phyloP scores from a whole-genome alignment of 768 basidiomycete species.

The Psilocybe cyanescens region DNA sequence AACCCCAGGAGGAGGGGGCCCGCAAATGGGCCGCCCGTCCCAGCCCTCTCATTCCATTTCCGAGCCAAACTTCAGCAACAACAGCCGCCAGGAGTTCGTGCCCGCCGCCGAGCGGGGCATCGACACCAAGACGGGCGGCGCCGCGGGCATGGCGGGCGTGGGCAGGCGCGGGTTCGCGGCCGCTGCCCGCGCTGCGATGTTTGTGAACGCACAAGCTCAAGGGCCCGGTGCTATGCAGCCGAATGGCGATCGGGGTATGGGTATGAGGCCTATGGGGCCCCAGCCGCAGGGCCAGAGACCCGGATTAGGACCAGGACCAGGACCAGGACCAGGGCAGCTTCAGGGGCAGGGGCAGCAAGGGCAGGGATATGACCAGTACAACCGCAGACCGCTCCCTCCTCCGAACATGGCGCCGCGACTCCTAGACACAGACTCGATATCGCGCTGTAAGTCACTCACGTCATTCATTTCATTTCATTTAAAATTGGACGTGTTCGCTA shows the following conservation, averaged over 20 bases:
- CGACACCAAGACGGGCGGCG: conserved; percentile 76
- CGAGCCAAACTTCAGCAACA: background rate
- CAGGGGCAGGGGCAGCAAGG: conserved; percentile 10
- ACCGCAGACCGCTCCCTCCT: background rate
- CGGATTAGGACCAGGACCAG: background rate
- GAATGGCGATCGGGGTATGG: background rate
- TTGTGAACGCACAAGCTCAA: conserved; percentile 20
- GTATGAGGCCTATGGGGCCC: conserved; percentile 12
- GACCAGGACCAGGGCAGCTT: conserved; percentile 35
- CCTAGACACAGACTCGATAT: conserved; percentile 48
- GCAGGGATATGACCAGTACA: too few relatives aligned
- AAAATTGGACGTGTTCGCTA: too few relatives aligned
- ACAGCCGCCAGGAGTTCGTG: conserved; percentile 20
- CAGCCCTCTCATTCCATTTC: background rate
- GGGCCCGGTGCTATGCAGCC: conserved; percentile 1
- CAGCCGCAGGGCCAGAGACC: conserved; percentile 26
- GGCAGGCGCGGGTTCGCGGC: conserved; percentile 86
- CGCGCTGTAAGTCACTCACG: conserved; percentile 39
- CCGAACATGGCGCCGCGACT: conserved; percentile 32
- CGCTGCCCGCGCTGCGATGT: conserved; percentile 59
- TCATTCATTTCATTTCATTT: too few relatives aligned
- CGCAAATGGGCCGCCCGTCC: background rate
- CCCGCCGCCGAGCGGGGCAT: conserved; percentile 43
- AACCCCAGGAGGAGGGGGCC: background rate
- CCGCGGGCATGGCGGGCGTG: conserved; percentile 90